A percentile compares a stretch with the other conserved stretches of the same genome.
phyloP scores from a whole-genome alignment of 495 filamentous ascomycete genomes.

The Tuber umbilicatum region DNA sequence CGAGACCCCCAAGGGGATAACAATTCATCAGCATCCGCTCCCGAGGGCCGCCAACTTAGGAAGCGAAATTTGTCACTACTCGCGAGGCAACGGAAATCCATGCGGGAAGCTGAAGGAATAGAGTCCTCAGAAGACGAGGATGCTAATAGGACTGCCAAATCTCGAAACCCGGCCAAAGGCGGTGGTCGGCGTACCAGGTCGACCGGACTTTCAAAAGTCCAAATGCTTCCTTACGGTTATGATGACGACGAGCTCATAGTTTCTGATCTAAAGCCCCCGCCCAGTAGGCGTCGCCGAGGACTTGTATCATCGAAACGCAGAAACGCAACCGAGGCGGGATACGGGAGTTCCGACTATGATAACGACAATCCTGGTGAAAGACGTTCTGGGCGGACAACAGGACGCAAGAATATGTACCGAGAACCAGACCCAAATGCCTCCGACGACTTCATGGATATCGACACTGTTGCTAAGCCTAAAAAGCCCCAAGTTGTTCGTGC shows the following conservation, averaged over 20 bases:
- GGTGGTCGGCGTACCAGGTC: conserved; percentile 20
- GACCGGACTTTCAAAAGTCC: conserved; percentile 12
- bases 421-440: conserved; percentile 24
- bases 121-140: not conserved
- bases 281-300: not conserved
- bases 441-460: conserved; percentile 42
- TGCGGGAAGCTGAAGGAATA: not conserved
- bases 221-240: conserved; percentile 29
- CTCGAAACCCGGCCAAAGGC: not conserved
- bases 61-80: conserved; percentile 2
- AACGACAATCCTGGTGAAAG: conserved; percentile 2
- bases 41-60: not conserved
- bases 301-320: not conserved
- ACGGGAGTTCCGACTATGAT: not conserved
- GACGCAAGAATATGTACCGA: conserved; percentile 30
- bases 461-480: conserved; percentile 9
- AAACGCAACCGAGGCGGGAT: not conserved
- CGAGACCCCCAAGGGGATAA: not conserved
- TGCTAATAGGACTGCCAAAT: not conserved
- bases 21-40: not conserved
- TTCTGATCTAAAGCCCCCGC: conserved; percentile 13
- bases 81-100: not conserved
- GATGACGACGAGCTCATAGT: conserved; percentile 30
- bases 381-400: conserved; percentile 23
- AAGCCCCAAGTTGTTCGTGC: conserved; percentile 26